These are phyloP conservation scores for Pueraria montana DNA, from an alignment of 306 rosid species.

Conservation along the genomic window DNA sequence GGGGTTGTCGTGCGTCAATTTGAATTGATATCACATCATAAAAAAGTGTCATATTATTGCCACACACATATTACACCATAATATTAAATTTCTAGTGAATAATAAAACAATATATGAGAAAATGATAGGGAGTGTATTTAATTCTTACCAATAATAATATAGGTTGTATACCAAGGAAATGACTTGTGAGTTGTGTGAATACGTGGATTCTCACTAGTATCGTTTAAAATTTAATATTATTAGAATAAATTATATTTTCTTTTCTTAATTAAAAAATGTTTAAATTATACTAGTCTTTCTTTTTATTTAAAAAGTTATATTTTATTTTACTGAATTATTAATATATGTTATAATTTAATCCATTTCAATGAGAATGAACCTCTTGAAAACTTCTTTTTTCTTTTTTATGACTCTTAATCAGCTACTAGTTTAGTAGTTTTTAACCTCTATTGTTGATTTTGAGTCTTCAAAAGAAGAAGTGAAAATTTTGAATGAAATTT, in stretches of 20 bases:
- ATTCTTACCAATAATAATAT: not conserved
- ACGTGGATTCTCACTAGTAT: not conserved
- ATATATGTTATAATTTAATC: not conserved
- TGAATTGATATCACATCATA: constrained; percentile 3
- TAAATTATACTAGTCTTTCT: not conserved
- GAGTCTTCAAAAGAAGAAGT: not conserved
- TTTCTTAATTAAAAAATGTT: not conserved
- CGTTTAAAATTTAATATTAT: not conserved
- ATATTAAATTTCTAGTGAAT: not conserved
- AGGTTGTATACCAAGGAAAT: not conserved
- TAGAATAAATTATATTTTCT: not conserved
- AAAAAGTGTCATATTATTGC: not conserved
- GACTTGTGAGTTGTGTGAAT: not conserved
- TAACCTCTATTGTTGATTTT: not conserved
- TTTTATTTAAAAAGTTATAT: not conserved
- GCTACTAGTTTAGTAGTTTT: not conserved
- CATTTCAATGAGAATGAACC: not conserved
- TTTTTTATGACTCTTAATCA: not conserved
- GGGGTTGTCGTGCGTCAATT: constrained; percentile 12
- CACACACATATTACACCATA: not conserved
- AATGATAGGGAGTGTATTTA: not conserved
- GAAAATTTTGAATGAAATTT: not conserved
- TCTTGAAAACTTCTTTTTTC: not conserved
- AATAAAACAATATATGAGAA: not conserved
- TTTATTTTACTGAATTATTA: not conserved